Conservation (phyloP, 495 filamentous ascomycete genomes). For the Hapsidospora chrysogenum region DNA sequence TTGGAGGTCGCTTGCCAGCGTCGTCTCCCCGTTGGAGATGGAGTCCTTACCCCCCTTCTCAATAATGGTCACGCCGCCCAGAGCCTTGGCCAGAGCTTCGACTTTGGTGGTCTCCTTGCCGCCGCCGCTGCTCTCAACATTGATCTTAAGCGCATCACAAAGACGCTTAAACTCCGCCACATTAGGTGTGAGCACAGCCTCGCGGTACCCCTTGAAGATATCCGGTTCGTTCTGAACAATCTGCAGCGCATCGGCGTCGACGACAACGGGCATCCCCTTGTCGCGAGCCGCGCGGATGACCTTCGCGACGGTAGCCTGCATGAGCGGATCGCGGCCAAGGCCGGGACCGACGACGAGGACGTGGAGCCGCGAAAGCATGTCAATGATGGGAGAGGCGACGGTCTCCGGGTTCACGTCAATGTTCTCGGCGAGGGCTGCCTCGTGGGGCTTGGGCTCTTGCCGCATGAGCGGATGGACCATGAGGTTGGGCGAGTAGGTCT, state of each 20-base stretch:
- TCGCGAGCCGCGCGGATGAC: conserved; percentile 70
- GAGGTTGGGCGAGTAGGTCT: conserved; percentile 92
- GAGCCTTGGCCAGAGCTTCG: conserved; percentile 51
- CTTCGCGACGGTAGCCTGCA: conserved; percentile 68
- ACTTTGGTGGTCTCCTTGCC: conserved; percentile 39
- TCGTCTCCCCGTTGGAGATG: conserved; percentile 66
- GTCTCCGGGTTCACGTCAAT: conserved; percentile 31
- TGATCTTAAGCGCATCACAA: conserved; percentile 45
- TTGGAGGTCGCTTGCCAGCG: conserved; percentile 51
- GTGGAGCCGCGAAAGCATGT: conserved; percentile 72
- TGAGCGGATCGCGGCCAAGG: conserved; percentile 72
- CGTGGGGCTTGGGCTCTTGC: conserved; percentile 36
- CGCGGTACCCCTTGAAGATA: conserved; percentile 59
- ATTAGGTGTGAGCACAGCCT: conserved; percentile 88
- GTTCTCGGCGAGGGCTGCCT: conserved; percentile 18
- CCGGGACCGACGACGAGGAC: conserved; percentile 91
- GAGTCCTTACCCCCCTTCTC: conserved; percentile 81
- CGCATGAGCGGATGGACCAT: conserved; percentile 98
- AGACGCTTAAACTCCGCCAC: conserved; percentile 82
- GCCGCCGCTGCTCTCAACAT: conserved; percentile 22
- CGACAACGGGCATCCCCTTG: conserved; percentile 58
- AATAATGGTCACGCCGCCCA: conserved; percentile 79
- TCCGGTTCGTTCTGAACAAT: conserved; percentile 61
- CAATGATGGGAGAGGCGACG: conserved; percentile 55
- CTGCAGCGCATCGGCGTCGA: conserved; percentile 82